phyloP scores from a whole-genome alignment of 1,139 yeast species.

The Kodamaea alishanica region DNA sequence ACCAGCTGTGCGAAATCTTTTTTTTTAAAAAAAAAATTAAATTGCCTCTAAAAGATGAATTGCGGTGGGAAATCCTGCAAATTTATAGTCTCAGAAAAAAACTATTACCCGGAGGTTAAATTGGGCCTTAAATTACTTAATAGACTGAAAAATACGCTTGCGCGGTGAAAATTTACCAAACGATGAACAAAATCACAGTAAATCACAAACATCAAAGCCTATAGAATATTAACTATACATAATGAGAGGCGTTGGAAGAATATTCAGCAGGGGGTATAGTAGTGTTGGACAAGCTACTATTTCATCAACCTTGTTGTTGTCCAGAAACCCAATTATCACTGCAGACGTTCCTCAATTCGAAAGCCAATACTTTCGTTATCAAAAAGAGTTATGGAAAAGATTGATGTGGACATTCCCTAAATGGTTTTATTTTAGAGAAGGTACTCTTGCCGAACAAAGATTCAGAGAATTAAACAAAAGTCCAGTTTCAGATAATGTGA shows the following conservation, averaged over 20 bases:
- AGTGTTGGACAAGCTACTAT: conserved; percentile 9
- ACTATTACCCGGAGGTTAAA: too few relatives aligned
- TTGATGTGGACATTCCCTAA: conserved; percentile 98
- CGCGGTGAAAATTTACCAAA: conserved; percentile 10
- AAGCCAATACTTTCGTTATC: conserved; percentile 72
- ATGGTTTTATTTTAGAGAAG: conserved; percentile 86
- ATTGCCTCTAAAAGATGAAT: too few relatives aligned
- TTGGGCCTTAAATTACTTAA: too few relatives aligned
- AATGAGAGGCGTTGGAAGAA: conserved; percentile 12
- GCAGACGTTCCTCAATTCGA: conserved; percentile 74
- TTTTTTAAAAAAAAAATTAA: too few relatives aligned
- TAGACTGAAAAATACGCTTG: too few relatives aligned
- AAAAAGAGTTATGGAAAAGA: conserved; percentile 80
- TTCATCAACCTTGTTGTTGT: conserved; percentile 52
- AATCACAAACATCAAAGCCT: conserved; percentile 1
- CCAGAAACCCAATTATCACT: conserved; percentile 81
- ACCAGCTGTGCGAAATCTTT: too few relatives aligned
- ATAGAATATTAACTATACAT: conserved; percentile 1
- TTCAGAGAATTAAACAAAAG: conserved; percentile 72
- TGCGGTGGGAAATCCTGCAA: too few relatives aligned
- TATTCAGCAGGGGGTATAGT: conserved; percentile 11
- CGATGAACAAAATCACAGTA: conserved; percentile 4
- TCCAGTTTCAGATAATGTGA: conserved; percentile 70
- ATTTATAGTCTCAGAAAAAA: too few relatives aligned
- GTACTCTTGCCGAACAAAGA: conserved; percentile 83